Evolutionary conservation across 805 yeast genomes (phyloP).

Genomic region (Myxozyma nipponensis): DNA sequence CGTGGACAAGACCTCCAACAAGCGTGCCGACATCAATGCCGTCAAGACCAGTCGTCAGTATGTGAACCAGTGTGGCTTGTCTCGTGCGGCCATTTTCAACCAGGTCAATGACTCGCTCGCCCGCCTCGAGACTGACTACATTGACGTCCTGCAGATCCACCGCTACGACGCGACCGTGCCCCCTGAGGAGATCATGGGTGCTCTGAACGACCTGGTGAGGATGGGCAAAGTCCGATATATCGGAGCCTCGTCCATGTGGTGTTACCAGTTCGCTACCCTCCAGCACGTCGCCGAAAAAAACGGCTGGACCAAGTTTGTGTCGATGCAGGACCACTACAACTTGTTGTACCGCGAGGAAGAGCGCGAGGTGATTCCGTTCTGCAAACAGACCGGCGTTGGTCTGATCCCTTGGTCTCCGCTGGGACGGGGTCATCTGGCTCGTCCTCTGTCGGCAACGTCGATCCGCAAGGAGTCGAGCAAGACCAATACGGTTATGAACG

Average conservation of each 20-base stretch:
- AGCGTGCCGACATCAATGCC: conserved; percentile 15
- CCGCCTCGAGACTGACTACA: conserved; percentile 50
- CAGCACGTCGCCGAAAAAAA: conserved; percentile 55
- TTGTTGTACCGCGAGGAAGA: conserved; percentile 62
- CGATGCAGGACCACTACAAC: conserved; percentile 58
- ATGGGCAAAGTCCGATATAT: conserved; percentile 50
- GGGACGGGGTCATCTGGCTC: conserved; percentile 52
- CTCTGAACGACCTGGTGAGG: conserved; percentile 51
- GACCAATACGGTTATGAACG: conserved; percentile 7
- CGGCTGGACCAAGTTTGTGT: conserved; percentile 56
- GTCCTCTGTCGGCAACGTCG: conserved; percentile 39
- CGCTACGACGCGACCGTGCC: conserved; percentile 47
- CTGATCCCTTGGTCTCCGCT: conserved; percentile 60
- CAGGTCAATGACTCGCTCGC: conserved; percentile 42
- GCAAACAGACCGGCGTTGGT: conserved; percentile 52
- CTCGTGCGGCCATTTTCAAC: conserved; percentile 47
- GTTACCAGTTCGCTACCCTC: conserved; percentile 49
- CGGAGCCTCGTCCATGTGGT: conserved; percentile 62
- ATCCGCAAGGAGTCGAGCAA: conserved; percentile 17
- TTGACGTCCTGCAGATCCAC: conserved; percentile 56
- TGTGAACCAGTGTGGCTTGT: conserved; percentile 48
- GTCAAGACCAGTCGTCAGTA: conserved; percentile 35
- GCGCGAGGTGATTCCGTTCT: conserved; percentile 55
- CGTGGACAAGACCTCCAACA: conserved; percentile 27
- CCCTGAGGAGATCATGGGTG: conserved; percentile 50